These are phyloP conservation scores for Fusarium pseudoanthophilum DNA, from an alignment of 2,329 filamentous ascomycete genomes.

Conservation along the genomic window DNA sequence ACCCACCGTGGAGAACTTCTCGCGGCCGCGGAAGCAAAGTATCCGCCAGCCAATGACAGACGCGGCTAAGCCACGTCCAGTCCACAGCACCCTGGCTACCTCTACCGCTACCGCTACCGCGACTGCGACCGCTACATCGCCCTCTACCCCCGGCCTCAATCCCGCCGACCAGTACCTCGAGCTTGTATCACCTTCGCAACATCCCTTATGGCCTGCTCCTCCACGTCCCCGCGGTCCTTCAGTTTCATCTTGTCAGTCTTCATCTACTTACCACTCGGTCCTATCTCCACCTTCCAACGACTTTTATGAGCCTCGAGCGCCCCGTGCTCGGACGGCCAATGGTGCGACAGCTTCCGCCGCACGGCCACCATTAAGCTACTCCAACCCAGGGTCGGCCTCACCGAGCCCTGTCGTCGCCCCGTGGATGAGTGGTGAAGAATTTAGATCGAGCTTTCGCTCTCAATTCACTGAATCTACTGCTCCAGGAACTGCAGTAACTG, in stretches of 20 bases:
- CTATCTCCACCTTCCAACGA: conserved; percentile 58
- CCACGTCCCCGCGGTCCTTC: conserved; percentile 58
- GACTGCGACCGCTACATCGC: not conserved
- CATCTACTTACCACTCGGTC: conserved; percentile 52
- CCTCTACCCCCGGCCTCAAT: conserved; percentile 41
- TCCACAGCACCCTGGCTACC: conserved; percentile 23
- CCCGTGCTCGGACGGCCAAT: conserved; percentile 46
- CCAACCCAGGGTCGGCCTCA: conserved; percentile 52
- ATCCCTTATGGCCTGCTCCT: conserved; percentile 54
- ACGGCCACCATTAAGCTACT: conserved; percentile 45
- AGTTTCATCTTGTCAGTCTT: conserved; percentile 59
- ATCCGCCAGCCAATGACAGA: conserved; percentile 57
- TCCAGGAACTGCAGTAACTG: conserved; percentile 74
- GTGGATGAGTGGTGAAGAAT: conserved; percentile 63
- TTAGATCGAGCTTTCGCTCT: conserved; percentile 66
- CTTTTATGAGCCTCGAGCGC: conserved; percentile 48
- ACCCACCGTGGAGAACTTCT: conserved; percentile 66
- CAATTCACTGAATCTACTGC: conserved; percentile 65
- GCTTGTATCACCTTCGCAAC: conserved; percentile 45
- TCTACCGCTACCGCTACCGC: conserved; percentile 6
- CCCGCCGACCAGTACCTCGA: conserved; percentile 47
- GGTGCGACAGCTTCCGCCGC: conserved; percentile 39
- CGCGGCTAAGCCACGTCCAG: conserved; percentile 45
- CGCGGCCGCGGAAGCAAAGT: conserved; percentile 67
- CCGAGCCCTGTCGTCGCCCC: conserved; percentile 53